Base-by-base conservation (phyloP, 257 asterid genomes). In the Gentiana straminea region DNA sequence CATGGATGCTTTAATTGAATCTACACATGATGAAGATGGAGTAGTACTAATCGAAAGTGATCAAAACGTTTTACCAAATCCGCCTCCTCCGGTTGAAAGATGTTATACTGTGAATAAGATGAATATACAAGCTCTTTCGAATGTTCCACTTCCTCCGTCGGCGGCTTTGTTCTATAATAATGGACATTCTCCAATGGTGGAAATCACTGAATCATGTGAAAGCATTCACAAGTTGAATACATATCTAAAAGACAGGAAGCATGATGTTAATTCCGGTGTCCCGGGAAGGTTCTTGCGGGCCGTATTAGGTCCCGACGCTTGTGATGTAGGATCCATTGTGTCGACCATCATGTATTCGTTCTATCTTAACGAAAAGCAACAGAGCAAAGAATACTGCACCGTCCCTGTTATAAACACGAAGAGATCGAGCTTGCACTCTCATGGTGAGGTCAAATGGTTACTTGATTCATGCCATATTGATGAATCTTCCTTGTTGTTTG, bases 281-380 rank as follows among this genome's bases (percentile, higher is more conserved):
- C 94, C 95, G 41, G 91, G 93, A 69, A 70, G 67, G 73, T 84
- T 84, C 72, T 62, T 88, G 76, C 96, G 74, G 59, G 96, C 88
- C 7, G 81, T 84, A 71, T 77, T 79, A 64, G 94, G 94, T 24
- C 86, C 87, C 3, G 73, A 70, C 67, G 57, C 44, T 67, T 70
- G 75, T 45, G 96, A 85, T 76, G 81, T 81, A 49, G 95, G 91
- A 61, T 79, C 95, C 10, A 75, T 83, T 77, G 88, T 73, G 51
- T 75, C 95, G 32, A 77, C 91, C 49, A 77, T 89, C 78, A 72
- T 76, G 89, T 81, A 85, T 72, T 86, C 95, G 3, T 84, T 77
- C 74, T 77, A 83, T 79, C 80, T 83, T 13, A 63, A 76, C 37
- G 75, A 74, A 75, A 73, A 78, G 64, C 60, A 57, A 34, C 52